A percentile compares a stretch with the other conserved stretches of the same genome.
Conservation (phyloP, 2,329 filamentous ascomycete genomes). For the Stenocarpella maydis region DNA sequence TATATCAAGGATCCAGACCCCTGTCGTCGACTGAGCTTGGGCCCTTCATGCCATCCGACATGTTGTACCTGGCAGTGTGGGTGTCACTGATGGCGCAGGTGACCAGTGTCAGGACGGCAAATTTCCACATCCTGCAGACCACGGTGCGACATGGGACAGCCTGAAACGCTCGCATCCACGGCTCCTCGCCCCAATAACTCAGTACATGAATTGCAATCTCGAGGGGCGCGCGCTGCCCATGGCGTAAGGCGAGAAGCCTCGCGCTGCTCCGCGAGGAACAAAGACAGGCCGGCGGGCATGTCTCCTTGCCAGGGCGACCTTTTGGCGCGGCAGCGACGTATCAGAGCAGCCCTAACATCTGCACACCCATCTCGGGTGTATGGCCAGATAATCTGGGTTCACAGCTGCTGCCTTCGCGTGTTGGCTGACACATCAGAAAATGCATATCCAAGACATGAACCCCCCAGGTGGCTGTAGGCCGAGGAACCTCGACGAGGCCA, state of each 20-base stretch:
- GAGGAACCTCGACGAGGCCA: not conserved
- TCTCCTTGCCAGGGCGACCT: not conserved
- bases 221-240: constrained; percentile 11
- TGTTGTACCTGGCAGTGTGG: constrained; percentile 24
- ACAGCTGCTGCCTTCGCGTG: constrained; percentile 16
- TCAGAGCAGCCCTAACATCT: not conserved
- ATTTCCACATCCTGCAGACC: constrained; percentile 31
- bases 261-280: constrained; percentile 11
- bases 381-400: constrained; percentile 3
- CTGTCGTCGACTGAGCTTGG: constrained; percentile 30
- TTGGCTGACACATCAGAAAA: constrained; percentile 1
- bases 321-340: constrained; percentile 1
- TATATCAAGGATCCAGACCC: constrained; percentile 32
- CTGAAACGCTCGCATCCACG: constrained; percentile 18
- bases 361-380: not conserved
- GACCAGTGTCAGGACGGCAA: constrained; percentile 21
- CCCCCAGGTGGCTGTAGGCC: not conserved
- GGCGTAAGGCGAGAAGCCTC: constrained; percentile 5
- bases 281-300: not conserved
- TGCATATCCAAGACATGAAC: not conserved
- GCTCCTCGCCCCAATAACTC: constrained; percentile 13
- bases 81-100: constrained; percentile 28
- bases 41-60: constrained; percentile 23
- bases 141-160: constrained; percentile 31
- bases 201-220: constrained; percentile 1